phyloP scores from a whole-genome alignment of 495 filamentous ascomycete species.

The Cairneyella variabilis region DNA sequence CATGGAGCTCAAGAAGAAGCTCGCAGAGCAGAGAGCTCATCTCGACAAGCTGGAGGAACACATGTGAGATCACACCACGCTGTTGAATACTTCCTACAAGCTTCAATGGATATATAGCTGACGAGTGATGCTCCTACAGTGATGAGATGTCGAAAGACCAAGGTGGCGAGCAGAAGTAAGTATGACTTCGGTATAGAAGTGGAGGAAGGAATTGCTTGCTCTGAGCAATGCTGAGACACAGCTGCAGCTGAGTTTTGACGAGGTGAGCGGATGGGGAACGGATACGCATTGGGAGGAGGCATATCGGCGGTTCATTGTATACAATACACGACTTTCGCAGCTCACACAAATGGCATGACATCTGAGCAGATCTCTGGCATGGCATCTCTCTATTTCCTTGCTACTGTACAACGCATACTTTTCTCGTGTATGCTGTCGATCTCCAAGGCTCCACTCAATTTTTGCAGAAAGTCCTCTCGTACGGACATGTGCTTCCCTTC shows the following conservation, averaged over 20 bases:
- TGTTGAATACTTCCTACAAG: not conserved
- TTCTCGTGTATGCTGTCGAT: slow-evolving; percentile 13
- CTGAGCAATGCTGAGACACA: slow-evolving; percentile 16
- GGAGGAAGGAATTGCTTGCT: slow-evolving; percentile 6
- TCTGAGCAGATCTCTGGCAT: not conserved
- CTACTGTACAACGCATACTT: slow-evolving; percentile 18
- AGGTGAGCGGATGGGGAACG: not conserved
- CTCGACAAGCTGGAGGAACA: slow-evolving; percentile 78
- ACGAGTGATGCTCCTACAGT: slow-evolving; percentile 33
- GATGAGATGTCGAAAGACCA: slow-evolving; percentile 65
- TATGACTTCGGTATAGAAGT: slow-evolving; percentile 1
- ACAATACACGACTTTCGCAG: slow-evolving; percentile 5
- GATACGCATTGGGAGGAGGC: not conserved
- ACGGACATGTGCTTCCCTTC: slow-evolving; percentile 16
- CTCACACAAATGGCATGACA: slow-evolving; percentile 1
- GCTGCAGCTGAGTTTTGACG: slow-evolving; percentile 7
- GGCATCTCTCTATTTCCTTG: not conserved
- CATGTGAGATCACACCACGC: slow-evolving; percentile 55
- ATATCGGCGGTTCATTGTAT: not conserved
- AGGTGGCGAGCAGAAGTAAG: slow-evolving; percentile 72
- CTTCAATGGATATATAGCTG: slow-evolving; percentile 1
- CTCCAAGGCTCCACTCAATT: slow-evolving; percentile 13
- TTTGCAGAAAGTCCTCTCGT: slow-evolving; percentile 12
- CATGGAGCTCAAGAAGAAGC: slow-evolving; percentile 68
- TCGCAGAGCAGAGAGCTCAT: slow-evolving; percentile 73